Conservation (phyloP, 2,329 filamentous ascomycete species). For the Aspergillus sp. region DNA sequence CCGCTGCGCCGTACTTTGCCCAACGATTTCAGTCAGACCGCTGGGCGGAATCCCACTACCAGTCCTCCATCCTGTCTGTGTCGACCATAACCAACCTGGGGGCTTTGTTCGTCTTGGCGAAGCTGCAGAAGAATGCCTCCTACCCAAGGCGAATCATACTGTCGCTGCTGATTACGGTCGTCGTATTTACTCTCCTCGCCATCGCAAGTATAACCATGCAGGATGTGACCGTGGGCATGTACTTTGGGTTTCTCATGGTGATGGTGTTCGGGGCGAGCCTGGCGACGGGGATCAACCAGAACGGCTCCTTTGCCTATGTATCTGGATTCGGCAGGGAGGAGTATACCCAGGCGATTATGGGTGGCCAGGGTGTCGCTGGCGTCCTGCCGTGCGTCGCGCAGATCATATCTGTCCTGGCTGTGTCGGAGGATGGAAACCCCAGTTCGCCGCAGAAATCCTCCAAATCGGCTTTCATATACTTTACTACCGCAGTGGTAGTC, state of each 20-base stretch:
- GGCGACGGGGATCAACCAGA: constrained; percentile 80
- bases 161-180: constrained; percentile 67
- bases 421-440: constrained; percentile 40
- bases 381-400: constrained; percentile 82
- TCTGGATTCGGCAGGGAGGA: constrained; percentile 73
- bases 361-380: constrained; percentile 82
- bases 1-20: constrained; percentile 87
- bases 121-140: constrained; percentile 70
- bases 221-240: constrained; percentile 51
- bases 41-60: constrained; percentile 72
- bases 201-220: constrained; percentile 66
- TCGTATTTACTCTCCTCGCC: constrained; percentile 67
- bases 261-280: constrained; percentile 73
- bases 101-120: constrained; percentile 66
- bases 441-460: constrained; percentile 39
- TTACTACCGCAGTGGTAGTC: constrained; percentile 73
- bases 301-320: constrained; percentile 87
- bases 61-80: constrained; percentile 78
- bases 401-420: constrained; percentile 68
- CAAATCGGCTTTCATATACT: constrained; percentile 79
- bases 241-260: constrained; percentile 71
- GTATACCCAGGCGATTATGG: constrained; percentile 95
- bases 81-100: constrained; percentile 74
- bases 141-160: constrained; percentile 79
- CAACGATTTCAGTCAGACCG: constrained; percentile 62